Base-by-base conservation (phyloP, 1,139 yeast species). In the Taphrina pruni region DNA sequence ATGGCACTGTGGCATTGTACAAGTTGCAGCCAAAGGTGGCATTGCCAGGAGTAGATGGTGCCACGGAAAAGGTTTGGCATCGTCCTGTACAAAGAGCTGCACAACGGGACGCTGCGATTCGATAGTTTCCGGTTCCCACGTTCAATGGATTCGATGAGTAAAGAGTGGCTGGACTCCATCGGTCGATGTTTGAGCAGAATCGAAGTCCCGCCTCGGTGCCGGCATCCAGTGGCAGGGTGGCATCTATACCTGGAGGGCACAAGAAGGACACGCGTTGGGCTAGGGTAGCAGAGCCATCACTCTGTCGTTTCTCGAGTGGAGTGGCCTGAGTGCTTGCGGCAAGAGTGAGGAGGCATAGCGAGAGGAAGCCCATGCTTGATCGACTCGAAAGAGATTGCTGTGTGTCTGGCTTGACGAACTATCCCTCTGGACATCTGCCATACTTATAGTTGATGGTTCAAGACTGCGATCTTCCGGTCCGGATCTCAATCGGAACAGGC, bases 231-330 rank as follows among this genome's bases (percentile, higher is more conserved):
- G 67, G 55, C 2, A 64, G 51, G 54, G 67, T 55, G 2, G 67
- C 67, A 55, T 64, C 67, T 35, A 64, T 64, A n/a, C 67, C 67
- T 7, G 67, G 67, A 12, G 67, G 67, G 26, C 67, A 64, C 20
- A 64, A 46, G 67, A 64, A 64, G 26, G 61, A 20, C 17, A 60
- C 67, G 11, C 67, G 43, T 32, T 64, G 56, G 0, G 60, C 67
- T 12, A 64, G 61, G 17, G 67, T 64, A 9, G 61, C 52, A 20
- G 61, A 41, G 11, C 60, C 60, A 45, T 55, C 67, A 20, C 39
- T 50, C n/a, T 64, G 67, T 17, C 67, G 43, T 48, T 64, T 64
- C 21, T 45, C 67, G 43, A 64, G 9, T 21, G 54, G 54, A 8
- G 54, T 21, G 32, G 54, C 54, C 54, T 50, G 54, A 21, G 36